These are phyloP conservation scores for Kuraishia piskuri DNA, from an alignment of 805 yeast genomes.

Conservation along the genomic window DNA sequence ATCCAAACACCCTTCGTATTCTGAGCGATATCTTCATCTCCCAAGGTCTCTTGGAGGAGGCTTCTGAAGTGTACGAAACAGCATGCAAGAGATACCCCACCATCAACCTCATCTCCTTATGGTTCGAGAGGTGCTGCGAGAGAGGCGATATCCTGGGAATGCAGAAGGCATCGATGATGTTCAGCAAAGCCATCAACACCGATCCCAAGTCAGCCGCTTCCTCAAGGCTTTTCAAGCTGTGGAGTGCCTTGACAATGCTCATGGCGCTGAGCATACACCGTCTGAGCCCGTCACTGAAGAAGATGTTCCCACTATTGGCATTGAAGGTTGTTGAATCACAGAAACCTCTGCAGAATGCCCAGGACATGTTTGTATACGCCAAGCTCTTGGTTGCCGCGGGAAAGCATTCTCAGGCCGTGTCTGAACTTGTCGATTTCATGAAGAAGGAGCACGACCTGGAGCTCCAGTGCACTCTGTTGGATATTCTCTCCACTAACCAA, in stretches of 20 bases:
- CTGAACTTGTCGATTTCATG: constrained; percentile 21
- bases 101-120: constrained; percentile 34
- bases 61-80: constrained; percentile 43
- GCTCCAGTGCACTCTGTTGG: constrained; percentile 45
- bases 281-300: constrained; percentile 34
- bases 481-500: constrained; percentile 28
- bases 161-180: constrained; percentile 44
- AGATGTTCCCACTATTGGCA: constrained; percentile 54
- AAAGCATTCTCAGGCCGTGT: constrained; percentile 26
- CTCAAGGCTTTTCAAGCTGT: constrained; percentile 30
- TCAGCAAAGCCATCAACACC: constrained; percentile 21
- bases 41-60: constrained; percentile 29
- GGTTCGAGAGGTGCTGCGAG: constrained; percentile 49
- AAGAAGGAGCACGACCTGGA: constrained; percentile 47
- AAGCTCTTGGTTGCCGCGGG: constrained; percentile 33
- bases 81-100: constrained; percentile 51
- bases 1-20: constrained; percentile 40
- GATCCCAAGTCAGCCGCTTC: constrained; percentile 10
- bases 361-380: constrained; percentile 57
- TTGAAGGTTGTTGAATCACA: constrained; percentile 43
- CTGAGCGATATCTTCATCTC: constrained; percentile 35
- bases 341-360: constrained; percentile 46
- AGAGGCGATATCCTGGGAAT: constrained; percentile 39
- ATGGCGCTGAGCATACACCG: constrained; percentile 26
- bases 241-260: constrained; percentile 51